Percentiles rank a stretch among this genome's conserved stretches.
These are phyloP conservation scores for Petunia secreta DNA, from an alignment of 257 asterid species.

Conservation along the genomic window DNA sequence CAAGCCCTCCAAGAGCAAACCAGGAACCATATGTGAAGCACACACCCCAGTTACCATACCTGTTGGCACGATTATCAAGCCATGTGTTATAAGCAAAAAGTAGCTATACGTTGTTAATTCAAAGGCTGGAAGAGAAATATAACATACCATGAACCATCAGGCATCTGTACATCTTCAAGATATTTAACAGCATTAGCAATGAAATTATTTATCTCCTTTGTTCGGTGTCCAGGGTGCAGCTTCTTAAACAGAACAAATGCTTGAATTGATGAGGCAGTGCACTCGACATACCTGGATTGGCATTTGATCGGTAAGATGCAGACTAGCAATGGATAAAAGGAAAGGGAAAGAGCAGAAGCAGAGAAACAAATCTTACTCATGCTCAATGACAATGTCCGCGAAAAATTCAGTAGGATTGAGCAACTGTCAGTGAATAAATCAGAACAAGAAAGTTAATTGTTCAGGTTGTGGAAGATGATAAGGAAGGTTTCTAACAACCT, in stretches of 20 bases:
- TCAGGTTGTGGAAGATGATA: neutral
- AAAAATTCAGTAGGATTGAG: conserved; percentile 80
- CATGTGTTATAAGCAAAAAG: neutral
- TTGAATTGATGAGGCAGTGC: conserved; percentile 76
- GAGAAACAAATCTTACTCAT: conserved; percentile 55
- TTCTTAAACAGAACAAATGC: conserved; percentile 66
- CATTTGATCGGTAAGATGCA: neutral
- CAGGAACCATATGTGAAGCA: conserved; percentile 84
- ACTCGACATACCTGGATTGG: conserved; percentile 64
- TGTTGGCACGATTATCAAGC: conserved; percentile 24
- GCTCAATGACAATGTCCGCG: conserved; percentile 67
- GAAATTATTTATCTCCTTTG: conserved; percentile 54
- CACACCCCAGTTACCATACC: conserved; percentile 87
- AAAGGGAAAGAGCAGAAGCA: neutral
- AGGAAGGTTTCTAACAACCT: neutral
- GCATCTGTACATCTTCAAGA: conserved; percentile 59
- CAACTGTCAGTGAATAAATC: conserved; percentile 38
- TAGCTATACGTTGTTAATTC: neutral
- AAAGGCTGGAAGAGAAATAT: neutral
- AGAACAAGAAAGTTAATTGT: neutral
- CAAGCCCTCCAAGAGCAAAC: conserved; percentile 80
- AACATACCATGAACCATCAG: conserved; percentile 82
- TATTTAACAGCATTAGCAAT: conserved; percentile 50
- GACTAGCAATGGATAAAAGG: neutral
- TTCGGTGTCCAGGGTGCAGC: conserved; percentile 59